phyloP scores from a whole-genome alignment of 345 rosid species.

The rapeseed (Brassica napus) region DNA sequence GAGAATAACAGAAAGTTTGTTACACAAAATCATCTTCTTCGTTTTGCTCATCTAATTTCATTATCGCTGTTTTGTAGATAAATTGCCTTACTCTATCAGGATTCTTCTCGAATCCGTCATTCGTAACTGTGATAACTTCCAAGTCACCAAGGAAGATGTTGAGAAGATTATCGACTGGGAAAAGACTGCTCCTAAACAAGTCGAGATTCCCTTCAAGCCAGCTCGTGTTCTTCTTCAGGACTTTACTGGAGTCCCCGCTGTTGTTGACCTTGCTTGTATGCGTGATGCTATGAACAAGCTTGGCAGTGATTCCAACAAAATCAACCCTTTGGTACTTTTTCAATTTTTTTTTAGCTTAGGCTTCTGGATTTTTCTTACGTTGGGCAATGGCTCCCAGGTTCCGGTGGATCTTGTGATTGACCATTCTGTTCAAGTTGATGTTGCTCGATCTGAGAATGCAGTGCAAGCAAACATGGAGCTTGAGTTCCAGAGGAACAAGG shows the following conservation, averaged over 20 bases:
- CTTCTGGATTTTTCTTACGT: background rate
- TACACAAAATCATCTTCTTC: too few species aligned
- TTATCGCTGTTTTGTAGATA: conserved; percentile 45
- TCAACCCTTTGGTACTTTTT: conserved; percentile 73
- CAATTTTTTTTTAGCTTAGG: background rate
- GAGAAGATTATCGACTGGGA: conserved; percentile 94
- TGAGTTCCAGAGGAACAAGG: conserved; percentile 81
- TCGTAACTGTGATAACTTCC: conserved; percentile 80
- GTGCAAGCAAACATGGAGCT: conserved; percentile 94
- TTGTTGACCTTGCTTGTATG: conserved; percentile 97
- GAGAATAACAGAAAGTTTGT: too few species aligned
- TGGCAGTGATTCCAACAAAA: conserved; percentile 85
- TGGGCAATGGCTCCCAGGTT: conserved; percentile 45
- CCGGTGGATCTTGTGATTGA: conserved; percentile 98
- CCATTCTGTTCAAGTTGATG: conserved; percentile 95
- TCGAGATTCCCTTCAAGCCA: conserved; percentile 88
- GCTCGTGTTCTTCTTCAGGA: conserved; percentile 89
- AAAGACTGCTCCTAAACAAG: conserved; percentile 65
- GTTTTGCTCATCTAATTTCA: conserved; percentile 13
- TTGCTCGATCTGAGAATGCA: conserved; percentile 88
- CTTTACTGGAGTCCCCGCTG: conserved; percentile 98
- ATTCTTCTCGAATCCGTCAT: conserved; percentile 87
- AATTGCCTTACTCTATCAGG: conserved; percentile 69
- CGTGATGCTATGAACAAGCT: conserved; percentile 96
- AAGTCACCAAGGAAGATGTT: conserved; percentile 75